phyloP scores from a whole-genome alignment of 768 basidiomycete genomes.

The Suillus hirtellus region DNA sequence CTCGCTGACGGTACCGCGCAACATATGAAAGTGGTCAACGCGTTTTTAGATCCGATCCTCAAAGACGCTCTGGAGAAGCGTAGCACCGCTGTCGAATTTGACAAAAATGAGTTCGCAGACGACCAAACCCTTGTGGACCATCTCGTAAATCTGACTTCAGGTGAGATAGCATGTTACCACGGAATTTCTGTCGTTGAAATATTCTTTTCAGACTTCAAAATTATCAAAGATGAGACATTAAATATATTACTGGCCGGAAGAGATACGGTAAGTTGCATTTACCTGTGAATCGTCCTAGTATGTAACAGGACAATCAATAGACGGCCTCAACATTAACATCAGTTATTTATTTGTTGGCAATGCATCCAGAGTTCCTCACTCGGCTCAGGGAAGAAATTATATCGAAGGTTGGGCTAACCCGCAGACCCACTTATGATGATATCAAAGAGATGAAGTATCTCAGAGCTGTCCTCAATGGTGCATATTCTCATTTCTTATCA shows the following conservation, averaged over 20 bases:
- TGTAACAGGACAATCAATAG: slow-evolving; percentile 23
- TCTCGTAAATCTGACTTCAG: slow-evolving; percentile 39
- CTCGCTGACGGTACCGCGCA: slow-evolving; percentile 29
- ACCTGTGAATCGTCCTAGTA: background rate
- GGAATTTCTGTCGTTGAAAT: background rate
- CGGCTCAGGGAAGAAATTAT: slow-evolving; percentile 46
- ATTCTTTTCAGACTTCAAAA: slow-evolving; percentile 24
- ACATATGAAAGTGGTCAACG: slow-evolving; percentile 40
- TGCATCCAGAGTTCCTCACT: slow-evolving; percentile 42
- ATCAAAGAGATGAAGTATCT: slow-evolving; percentile 45
- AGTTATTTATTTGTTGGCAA: slow-evolving; percentile 45
- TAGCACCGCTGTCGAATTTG: slow-evolving; percentile 12
- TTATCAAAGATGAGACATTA: slow-evolving; percentile 43
- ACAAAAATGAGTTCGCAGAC: slow-evolving; percentile 23
- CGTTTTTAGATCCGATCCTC: slow-evolving; percentile 41
- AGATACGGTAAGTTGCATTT: slow-evolving; percentile 36
- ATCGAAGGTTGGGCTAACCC: slow-evolving; percentile 34
- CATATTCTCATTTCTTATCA: slow-evolving; percentile 4
- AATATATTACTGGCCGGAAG: slow-evolving; percentile 47
- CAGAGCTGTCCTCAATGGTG: slow-evolving; percentile 46
- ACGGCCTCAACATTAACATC: slow-evolving; percentile 47
- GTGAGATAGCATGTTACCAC: slow-evolving; percentile 20
- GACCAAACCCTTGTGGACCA: slow-evolving; percentile 44
- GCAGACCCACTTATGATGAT: slow-evolving; percentile 42
- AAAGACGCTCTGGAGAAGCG: slow-evolving; percentile 34